Evolutionary conservation across 1,284 basidiomycete species (phyloP).

Genomic region (Wallemia mellicola): DNA sequence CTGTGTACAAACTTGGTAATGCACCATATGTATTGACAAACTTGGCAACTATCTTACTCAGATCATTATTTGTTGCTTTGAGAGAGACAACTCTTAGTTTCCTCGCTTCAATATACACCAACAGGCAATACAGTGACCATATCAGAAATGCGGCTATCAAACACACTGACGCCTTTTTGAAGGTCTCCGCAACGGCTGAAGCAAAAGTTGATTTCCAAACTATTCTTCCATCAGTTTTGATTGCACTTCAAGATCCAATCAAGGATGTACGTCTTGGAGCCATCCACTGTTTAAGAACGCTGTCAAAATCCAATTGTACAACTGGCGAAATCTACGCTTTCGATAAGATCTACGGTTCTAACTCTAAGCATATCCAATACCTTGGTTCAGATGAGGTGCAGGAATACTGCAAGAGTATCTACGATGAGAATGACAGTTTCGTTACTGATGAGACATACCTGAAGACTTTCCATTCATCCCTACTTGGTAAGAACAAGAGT

Average conservation of each 20-base stretch:
- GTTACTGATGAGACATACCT: slow-evolving; percentile 36
- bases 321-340: slow-evolving; percentile 36
- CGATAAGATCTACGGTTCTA: slow-evolving; percentile 47
- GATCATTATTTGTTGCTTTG: slow-evolving; percentile 33
- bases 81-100: slow-evolving; percentile 47
- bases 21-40: slow-evolving; percentile 16
- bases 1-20: slow-evolving; percentile 32
- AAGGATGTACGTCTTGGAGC: slow-evolving; percentile 29
- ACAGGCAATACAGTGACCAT: slow-evolving; percentile 11
- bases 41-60: slow-evolving; percentile 29
- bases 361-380: slow-evolving; percentile 44
- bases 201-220: slow-evolving; percentile 43
- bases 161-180: slow-evolving; percentile 30
- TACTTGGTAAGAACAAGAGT: slow-evolving; percentile 21
- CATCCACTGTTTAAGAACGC: slow-evolving; percentile 28
- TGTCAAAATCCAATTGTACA: slow-evolving; percentile 17
- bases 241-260: slow-evolving; percentile 28
- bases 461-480: slow-evolving; percentile 28
- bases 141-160: slow-evolving; percentile 42
- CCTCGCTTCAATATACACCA: slow-evolving; percentile 37
- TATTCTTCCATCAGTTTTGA: slow-evolving; percentile 42
- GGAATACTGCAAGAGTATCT: slow-evolving; percentile 31
- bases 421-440: slow-evolving; percentile 29
- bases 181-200: slow-evolving; percentile 21
- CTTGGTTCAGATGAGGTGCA: slow-evolving; percentile 39